Evolutionary conservation across 495 filamentous ascomycete species (phyloP), one percentile per base, ranked within the genome.

Genomic region (Glonium stellatum): DNA sequence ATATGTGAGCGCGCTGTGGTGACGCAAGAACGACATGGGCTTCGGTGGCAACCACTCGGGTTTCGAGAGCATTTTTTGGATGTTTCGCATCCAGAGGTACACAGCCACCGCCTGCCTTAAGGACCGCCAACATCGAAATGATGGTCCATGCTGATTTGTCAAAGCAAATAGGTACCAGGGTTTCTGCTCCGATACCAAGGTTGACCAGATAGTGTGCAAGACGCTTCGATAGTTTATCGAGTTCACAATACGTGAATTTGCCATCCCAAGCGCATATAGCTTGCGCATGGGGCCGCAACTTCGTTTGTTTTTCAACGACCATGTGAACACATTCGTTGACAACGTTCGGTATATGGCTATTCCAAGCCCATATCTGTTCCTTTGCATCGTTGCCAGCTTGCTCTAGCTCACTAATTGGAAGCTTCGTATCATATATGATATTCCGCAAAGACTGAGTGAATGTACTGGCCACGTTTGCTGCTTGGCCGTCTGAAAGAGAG

Each of bases 51-150:
- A 70, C 57, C 19, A 77, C 64, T 58, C 76, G 73, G 4, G 71
- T 61, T 18, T 75, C 67, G 44, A 77, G 68, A 1, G 84, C 77
- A 47, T 72, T 68, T 15, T 68, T 68, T 18, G 83, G 83, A 60
- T 86, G 81, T 4, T 73, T 71, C 12, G 83, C 78, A 37, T 85
- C 81, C 22, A 86, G 70, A 4, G 81, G 83, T 23, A 86, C 81
- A 60, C 80, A 81, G 1, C 72, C 75, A 6, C 69, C 78, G 35
- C 81, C 80, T 13, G 81, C 72, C 54, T 79, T 80, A 68, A 83
- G 72, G 35, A 82, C 70, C 18, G 73, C 82, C 10, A 84, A 55
- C 0, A 81, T 72, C 0, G 78, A 75, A 34, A 83, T 72, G 18
- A 78, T 62, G 1, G 78, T 76, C 78, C 77, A 79, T 49, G 69